A percentile compares a stretch with the other conserved stretches of the same genome.
These are phyloP conservation scores for Penicillium subrubescens DNA, from an alignment of 495 filamentous ascomycete species.

Conservation along the genomic window DNA sequence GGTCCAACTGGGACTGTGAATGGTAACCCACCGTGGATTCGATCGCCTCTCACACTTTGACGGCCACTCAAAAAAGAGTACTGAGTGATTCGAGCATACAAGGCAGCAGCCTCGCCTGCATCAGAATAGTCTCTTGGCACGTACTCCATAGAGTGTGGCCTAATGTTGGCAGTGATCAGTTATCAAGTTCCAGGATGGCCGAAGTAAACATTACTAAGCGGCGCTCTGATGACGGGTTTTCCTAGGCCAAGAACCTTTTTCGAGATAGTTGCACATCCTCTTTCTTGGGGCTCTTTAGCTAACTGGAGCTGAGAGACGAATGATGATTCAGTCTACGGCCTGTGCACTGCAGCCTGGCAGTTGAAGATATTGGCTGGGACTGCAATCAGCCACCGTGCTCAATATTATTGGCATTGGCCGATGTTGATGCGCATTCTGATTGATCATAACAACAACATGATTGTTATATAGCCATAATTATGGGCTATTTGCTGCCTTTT, in stretches of 20 bases:
- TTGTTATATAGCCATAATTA: not conserved
- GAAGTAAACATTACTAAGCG: not conserved
- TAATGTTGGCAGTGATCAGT: too few species aligned
- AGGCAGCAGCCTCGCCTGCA: too few species aligned
- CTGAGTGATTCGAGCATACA: too few species aligned
- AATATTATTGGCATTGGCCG: not conserved
- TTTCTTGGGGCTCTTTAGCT: not conserved
- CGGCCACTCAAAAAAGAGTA: too few species aligned
- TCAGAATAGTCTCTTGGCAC: too few species aligned
- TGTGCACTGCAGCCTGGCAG: not conserved
- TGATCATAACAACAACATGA: not conserved
- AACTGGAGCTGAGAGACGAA: not conserved
- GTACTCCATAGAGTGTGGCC: too few species aligned
- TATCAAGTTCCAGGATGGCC: not conserved
- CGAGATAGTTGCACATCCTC: not conserved
- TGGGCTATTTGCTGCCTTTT: not conserved
- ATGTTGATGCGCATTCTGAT: not conserved
- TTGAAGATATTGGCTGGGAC: not conserved
- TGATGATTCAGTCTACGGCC: not conserved
- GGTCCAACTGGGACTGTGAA: too few species aligned
- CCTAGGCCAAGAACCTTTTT: not conserved
- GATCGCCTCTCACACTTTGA: too few species aligned
- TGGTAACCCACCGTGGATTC: too few species aligned
- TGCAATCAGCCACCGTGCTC: not conserved
- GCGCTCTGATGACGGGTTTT: not conserved